Base-by-base conservation (phyloP, 495 filamentous ascomycete genomes). In the Xylaria cubensis region DNA sequence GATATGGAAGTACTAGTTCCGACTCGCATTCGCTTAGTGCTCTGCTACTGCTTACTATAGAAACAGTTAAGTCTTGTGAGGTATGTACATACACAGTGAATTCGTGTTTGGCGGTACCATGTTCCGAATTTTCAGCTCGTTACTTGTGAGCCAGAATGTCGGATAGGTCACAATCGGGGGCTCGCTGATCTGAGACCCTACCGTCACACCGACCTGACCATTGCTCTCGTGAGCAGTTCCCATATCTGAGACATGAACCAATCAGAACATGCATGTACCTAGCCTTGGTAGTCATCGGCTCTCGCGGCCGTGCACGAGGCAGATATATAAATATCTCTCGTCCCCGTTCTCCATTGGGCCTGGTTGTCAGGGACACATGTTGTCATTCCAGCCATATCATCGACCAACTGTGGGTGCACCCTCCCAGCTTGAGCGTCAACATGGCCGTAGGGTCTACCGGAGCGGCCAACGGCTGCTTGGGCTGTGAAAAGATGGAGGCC, bases 401-500 rank as follows among this genome's bases (percentile, higher is more conserved):
- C 44, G n/a, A 29, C 15, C 9, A 15, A 58, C 4, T 46, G 12
- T 13, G 46, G 69, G 0, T 32, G 26, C 53, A 36, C 5, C 39
- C 46, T 64, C 12, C 50, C 41, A 42, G 58, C 36, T 29, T 65
- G 26, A 41, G 21, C 39, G 53, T 64, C 32, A 74, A 29, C 46
- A 79, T 79, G 77, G 75, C 77, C 13, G 19, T 74, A 41, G 69
- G 71, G 36, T 65, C 73, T 26, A 69, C 39, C 29, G 71, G 70
- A 44, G 71, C 48, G 15, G 50, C 39, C 6, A 53, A 46, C n/a
- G 69, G 69, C 46, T 79, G 77, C 61, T 53, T 26, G 46, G 71
- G 74, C 17, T 79, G 76, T 24, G 72, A 73, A 42, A 74, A 74
- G 64, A 77, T 76, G 19, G 74, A 78, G 21, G 73, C 75, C 4